A percentile compares a stretch with the other conserved stretches of the same genome.
phyloP scores from a whole-genome alignment of 768 basidiomycete genomes.

The Tylopilus cervinicoccineus region DNA sequence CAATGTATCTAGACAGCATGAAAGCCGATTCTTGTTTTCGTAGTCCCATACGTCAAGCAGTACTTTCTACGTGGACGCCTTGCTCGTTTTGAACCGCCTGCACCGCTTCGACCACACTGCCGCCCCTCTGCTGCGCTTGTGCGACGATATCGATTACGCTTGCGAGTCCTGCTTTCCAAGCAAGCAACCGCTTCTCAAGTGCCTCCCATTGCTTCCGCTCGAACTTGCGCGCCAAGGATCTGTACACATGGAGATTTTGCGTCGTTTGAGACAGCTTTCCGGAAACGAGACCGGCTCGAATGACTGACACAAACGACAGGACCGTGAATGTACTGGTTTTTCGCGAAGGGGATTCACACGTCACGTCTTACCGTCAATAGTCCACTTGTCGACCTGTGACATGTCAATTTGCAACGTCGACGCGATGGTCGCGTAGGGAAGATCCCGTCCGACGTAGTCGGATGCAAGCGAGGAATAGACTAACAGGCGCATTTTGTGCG shows the following conservation, averaged over 20 bases:
- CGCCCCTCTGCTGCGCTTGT: constrained; percentile 43
- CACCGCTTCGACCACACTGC: constrained; percentile 15
- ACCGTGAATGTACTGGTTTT: not conserved
- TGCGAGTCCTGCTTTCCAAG: constrained; percentile 72
- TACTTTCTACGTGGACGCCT: constrained; percentile 19
- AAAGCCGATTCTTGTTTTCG: too few relatives aligned
- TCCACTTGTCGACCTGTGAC: constrained; percentile 78
- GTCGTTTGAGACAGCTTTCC: constrained; percentile 83
- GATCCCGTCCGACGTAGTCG: constrained; percentile 66
- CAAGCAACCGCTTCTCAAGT: constrained; percentile 67
- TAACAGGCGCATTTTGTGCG: constrained; percentile 76
- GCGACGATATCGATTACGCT: constrained; percentile 69
- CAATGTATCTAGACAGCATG: too few relatives aligned
- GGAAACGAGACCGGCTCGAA: constrained; percentile 72
- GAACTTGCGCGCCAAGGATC: constrained; percentile 72
- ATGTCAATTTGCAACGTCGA: constrained; percentile 59
- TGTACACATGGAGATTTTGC: constrained; percentile 67
- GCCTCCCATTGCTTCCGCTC: constrained; percentile 76
- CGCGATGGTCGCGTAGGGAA: constrained; percentile 69
- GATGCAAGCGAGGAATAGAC: constrained; percentile 76
- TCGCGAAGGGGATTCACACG: not conserved
- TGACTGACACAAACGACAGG: constrained; percentile 43
- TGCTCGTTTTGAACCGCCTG: constrained; percentile 24
- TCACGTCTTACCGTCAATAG: constrained; percentile 66
- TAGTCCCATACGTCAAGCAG: constrained; percentile 13